Evolutionary conservation across 768 basidiomycete genomes (phyloP), one percentile per base, ranked within the genome.

Genomic region (Mycena capillaripes): DNA sequence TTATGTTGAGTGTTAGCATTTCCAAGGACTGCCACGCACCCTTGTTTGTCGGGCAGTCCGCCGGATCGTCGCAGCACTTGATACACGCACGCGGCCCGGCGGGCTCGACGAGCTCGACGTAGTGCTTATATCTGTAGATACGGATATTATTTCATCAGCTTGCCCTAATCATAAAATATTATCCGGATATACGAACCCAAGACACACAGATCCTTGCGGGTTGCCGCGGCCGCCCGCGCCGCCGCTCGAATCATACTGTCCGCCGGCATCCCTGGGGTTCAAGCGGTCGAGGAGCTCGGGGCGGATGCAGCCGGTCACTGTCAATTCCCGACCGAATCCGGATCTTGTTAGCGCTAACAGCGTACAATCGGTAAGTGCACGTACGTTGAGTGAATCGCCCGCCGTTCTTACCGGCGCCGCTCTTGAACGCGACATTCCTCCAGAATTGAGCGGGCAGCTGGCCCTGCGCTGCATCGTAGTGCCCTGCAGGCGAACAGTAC

Each of bases 161-260:
- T n/a, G n/a, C n/a, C n/a, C n/a, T n/a, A 44, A 7, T 17, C 16
- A 6, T 21, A 21, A 19, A 44, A 29, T 12, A 5, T 21, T n/a
- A 46, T 58, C 34, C 27, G 23, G n/a, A 44, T 25, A n/a, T 16
- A 80, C 83, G 57, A 58, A 89, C 86, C 88, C 89, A 19, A 84
- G 74, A 72, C 89, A 90, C 9, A 84, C 82, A 72, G 88, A 89
- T 7, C 85, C 88, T 38, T 79, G 78, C 2, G 89, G 89, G 73
- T 90, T 90, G 1, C 89, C 89, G 9, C 66, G 74, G n/a, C 88
- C 88, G 29, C 81, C 83, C 2, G 70, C 79, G 5, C 89, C 89
- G 30, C 89, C 89, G 69, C 86, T 88, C 29, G 89, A 89, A 77
- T 89, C 89, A 75, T 90, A 90, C 75, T 90, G 88, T 2, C 89